Percentiles rank a stretch among this genome's conserved stretches.
These are phyloP conservation scores for Hypoxylon sp. DNA, from an alignment of 2,329 filamentous ascomycete genomes.

Conservation along the genomic window DNA sequence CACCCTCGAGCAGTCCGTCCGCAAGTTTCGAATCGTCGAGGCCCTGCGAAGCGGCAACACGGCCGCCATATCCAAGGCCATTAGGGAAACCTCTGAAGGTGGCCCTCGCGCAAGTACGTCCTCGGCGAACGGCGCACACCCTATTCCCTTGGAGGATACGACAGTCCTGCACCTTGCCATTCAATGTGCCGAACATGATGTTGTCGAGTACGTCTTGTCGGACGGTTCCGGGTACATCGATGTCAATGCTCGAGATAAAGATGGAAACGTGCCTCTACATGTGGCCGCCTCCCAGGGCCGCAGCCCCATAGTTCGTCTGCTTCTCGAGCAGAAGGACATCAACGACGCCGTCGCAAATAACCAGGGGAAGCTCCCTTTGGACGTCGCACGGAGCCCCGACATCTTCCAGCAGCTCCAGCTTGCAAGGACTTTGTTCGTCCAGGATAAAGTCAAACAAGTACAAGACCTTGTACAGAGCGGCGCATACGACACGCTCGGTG, in stretches of 20 bases:
- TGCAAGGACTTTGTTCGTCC: slow-evolving; percentile 86
- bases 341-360: slow-evolving; percentile 89
- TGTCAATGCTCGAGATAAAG: slow-evolving; percentile 88
- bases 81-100: slow-evolving; percentile 69
- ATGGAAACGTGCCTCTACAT: slow-evolving; percentile 94
- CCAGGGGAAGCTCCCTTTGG: slow-evolving; percentile 83
- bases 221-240: slow-evolving; percentile 73
- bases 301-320: slow-evolving; percentile 78
- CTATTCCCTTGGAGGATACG: slow-evolving; percentile 74
- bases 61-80: slow-evolving; percentile 84
- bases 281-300: slow-evolving; percentile 85
- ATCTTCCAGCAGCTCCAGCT: slow-evolving; percentile 96
- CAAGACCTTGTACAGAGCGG: slow-evolving; percentile 77
- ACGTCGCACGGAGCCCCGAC: slow-evolving; percentile 88
- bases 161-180: slow-evolving; percentile 92
- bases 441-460: slow-evolving; percentile 83
- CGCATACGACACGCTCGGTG: slow-evolving; percentile 80
- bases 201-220: slow-evolving; percentile 94
- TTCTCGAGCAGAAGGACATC: slow-evolving; percentile 82
- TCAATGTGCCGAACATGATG: slow-evolving; percentile 90
- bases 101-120: slow-evolving; percentile 65
- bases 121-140: slow-evolving; percentile 55
- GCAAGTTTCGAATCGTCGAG: slow-evolving; percentile 94
- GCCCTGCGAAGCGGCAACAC: slow-evolving; percentile 90
- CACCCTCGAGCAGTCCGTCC: slow-evolving; percentile 89